phyloP scores from a whole-genome alignment of 805 yeast species.

The Kodamaea nitidulidarum region DNA sequence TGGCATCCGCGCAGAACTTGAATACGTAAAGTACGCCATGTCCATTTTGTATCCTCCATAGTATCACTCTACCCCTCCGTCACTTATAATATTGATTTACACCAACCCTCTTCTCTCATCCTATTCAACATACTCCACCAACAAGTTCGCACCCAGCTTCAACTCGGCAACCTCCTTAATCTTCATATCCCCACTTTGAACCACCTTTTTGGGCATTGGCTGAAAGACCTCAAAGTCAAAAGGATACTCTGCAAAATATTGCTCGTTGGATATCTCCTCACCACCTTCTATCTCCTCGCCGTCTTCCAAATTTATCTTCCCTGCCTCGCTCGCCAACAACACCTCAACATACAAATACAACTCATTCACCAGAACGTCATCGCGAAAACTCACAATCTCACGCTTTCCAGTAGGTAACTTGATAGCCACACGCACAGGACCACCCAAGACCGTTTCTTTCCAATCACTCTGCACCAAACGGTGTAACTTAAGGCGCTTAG shows the following conservation, averaged over 20 bases:
- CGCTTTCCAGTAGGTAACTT: conserved; percentile 53
- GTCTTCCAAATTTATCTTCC: too few species aligned
- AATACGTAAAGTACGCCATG: too few species aligned
- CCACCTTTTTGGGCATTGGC: conserved; percentile 38
- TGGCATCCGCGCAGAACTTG: too few species aligned
- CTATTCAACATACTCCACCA: conserved; percentile 32
- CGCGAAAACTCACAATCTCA: conserved; percentile 41
- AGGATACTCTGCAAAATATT: conserved; percentile 22
- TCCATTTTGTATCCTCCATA: too few species aligned
- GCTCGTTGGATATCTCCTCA: conserved; percentile 14
- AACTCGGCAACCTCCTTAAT: conserved; percentile 19
- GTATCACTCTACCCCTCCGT: too few species aligned
- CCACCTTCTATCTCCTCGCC: too few species aligned
- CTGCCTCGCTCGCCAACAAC: conserved; percentile 16
- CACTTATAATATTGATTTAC: background rate
- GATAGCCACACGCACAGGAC: conserved; percentile 44
- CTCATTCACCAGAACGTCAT: conserved; percentile 39
- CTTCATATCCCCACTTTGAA: conserved; percentile 10
- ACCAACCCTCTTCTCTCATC: background rate
- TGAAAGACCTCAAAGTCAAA: conserved; percentile 38
- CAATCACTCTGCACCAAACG: conserved; percentile 2
- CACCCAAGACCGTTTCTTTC: conserved; percentile 1
- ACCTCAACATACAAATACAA: conserved; percentile 50
- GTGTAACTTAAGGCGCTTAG: conserved; percentile 1
- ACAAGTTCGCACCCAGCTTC: conserved; percentile 33